Evolutionary conservation across 768 basidiomycete species (phyloP), one percentile per base, ranked within the genome.

Genomic region (Roridomyces roridus): DNA sequence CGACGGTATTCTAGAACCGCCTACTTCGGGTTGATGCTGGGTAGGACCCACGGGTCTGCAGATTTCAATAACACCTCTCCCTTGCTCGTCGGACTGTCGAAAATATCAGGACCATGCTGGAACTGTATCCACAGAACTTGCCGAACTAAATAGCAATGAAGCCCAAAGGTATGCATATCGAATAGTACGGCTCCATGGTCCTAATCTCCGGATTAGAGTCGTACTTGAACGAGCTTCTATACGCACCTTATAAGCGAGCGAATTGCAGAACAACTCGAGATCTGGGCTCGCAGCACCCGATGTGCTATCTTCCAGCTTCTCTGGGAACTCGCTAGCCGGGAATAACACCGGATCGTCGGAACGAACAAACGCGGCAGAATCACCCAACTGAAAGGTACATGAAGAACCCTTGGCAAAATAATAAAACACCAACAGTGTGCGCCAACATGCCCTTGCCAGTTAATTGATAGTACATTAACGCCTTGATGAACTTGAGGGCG

Each of bases 321-420:
- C 69, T 10, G 72, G 70, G 55, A 67, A 79, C 46, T 77, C 66
- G 2, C 56, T 59, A 6, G 65, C 54, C 4, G 80, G 77, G 65
- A 85, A 85, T 2, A 87, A 64, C 11, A 61, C 64, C 1, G 78
- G 78, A 54, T 88, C 83, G 53, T 80, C 78, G 5, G 83, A 78
- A 14, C 85, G 82, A 37, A 84, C 68, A 62, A 89, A 88, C 1
- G 84, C 86, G 25, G 79, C 84, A 5, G 80, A 75, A 68, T 88
- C 87, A 14, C 74, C 79, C 29, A 79, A 72, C 80, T 81, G 56
- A 21, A 53, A 15, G 24, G 47, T 9, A 15, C 31, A 23, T 51
- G 9, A 53, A 40, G 25, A 23, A 44, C 7, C 21, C 28, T 35
- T 46, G 45, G 24, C 10, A 51, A 52, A 14, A 7, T 24, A 29